Percentiles rank a stretch among this genome's conserved stretches.
Conservation (phyloP, 352 stramenopile genomes). For the Globisporangium perplexum region DNA sequence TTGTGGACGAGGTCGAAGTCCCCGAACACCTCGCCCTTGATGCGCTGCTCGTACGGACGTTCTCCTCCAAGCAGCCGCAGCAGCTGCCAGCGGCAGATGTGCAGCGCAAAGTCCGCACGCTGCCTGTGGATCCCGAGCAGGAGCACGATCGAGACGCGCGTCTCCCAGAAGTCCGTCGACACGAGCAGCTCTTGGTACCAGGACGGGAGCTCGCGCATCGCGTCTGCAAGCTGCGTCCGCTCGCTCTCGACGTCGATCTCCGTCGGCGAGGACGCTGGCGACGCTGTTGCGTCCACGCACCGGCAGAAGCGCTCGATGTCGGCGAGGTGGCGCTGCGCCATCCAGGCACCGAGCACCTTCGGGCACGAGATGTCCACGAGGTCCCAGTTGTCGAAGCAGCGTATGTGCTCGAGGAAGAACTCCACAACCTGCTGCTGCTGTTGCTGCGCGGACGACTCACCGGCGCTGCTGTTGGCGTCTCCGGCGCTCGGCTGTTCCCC, state of each 20-base stretch:
- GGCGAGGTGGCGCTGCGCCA: slow-evolving; percentile 1
- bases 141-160: slow-evolving; percentile 17
- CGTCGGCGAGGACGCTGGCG: background rate
- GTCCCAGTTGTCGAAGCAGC: slow-evolving; percentile 16
- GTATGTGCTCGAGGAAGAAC: slow-evolving; percentile 7
- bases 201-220: slow-evolving; percentile 2
- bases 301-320: slow-evolving; percentile 1
- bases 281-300: background rate
- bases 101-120: slow-evolving; percentile 5
- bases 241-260: background rate
- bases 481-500: no score
- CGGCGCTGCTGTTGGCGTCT: no score
- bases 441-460: background rate
- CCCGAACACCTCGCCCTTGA: slow-evolving; percentile 9
- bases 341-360: slow-evolving; percentile 8
- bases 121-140: slow-evolving; percentile 2
- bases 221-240: background rate
- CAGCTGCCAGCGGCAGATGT: slow-evolving; percentile 11
- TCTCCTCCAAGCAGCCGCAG: slow-evolving; percentile 3
- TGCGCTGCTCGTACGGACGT: slow-evolving; percentile 7
- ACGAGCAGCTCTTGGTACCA: slow-evolving; percentile 16
- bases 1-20: slow-evolving; percentile 20
- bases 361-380: slow-evolving; percentile 7
- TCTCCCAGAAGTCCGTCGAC: slow-evolving; percentile 18
- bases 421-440: background rate